Evolutionary conservation across 352 stramenopile genomes (phyloP).

Genomic region (Globisporangium cystogenes): DNA sequence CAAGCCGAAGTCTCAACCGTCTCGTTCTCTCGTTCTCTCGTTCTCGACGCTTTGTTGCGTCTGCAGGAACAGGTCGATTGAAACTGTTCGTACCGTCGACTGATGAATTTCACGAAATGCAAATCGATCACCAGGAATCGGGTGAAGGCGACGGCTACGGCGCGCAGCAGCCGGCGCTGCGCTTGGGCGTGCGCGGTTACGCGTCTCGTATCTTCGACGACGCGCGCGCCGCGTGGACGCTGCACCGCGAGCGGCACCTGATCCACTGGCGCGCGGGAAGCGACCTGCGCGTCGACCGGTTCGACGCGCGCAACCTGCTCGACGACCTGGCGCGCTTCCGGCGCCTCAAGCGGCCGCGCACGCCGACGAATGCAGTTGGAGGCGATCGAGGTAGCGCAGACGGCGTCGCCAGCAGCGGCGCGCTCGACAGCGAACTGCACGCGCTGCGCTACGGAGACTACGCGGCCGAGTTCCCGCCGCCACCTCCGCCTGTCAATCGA

Average conservation of each 20-base stretch:
- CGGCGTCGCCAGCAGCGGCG: not conserved
- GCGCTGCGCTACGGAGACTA: slow-evolving; percentile 44
- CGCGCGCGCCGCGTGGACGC: slow-evolving; percentile 29
- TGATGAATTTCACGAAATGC: too few species aligned
- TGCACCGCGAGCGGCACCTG: slow-evolving; percentile 52
- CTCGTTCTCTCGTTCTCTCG: too few species aligned
- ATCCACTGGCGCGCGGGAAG: slow-evolving; percentile 40
- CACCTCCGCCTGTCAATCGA: slow-evolving; percentile 7
- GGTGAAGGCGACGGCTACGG: slow-evolving; percentile 16
- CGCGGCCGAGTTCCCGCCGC: slow-evolving; percentile 25
- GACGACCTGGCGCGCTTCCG: slow-evolving; percentile 41
- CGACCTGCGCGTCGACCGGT: slow-evolving; percentile 46
- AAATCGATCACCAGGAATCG: too few species aligned
- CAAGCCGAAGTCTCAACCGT: too few species aligned
- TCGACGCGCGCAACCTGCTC: slow-evolving; percentile 58
- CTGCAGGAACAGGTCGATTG: too few species aligned
- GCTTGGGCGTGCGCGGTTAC: slow-evolving; percentile 44
- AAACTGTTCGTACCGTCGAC: too few species aligned
- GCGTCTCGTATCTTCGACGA: slow-evolving; percentile 48
- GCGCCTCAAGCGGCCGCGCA: slow-evolving; percentile 33
- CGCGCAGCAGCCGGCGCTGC: slow-evolving; percentile 8
- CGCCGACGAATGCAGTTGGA: not conserved
- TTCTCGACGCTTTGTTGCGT: too few species aligned
- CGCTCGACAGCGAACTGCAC: slow-evolving; percentile 20
- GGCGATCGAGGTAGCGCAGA: too few species aligned